Base-by-base conservation (phyloP, 441 rosid species). In the Euphorbia corollata region DNA sequence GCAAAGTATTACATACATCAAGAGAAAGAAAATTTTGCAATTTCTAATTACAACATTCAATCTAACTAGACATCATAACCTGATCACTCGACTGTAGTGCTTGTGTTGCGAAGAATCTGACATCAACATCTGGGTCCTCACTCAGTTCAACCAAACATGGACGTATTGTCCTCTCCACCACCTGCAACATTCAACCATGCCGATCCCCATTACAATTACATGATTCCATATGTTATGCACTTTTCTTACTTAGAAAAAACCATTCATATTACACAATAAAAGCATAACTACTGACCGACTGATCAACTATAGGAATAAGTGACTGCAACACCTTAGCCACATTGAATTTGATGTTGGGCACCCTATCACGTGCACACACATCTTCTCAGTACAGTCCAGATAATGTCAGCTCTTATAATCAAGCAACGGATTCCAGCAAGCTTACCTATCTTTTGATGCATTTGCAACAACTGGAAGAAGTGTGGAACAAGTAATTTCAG, bases 101-200 rank as follows among this genome's bases (percentile, higher is more conserved):
- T 87, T 86, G 87, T 61, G 72, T 80, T 12, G 94, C 91, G 59
- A 86, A 94, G 69, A 83, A 94, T 5, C 99, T 79, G 51, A 89
- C 99, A 75, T 89, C 96, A 27, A 88, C 98, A 62, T 94, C 99
- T 19, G 99, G 94, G 57, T 91, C 98, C 82, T 94, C 99, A 5
- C 84, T 84, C 32, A 94, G 85, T 73, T 91, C 97, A 18, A 86
- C 92, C 82, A 91, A 79, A 73, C 91, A 81, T 16, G 97, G 89
- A 24, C 87, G 83, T 51, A 94, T 86, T 39, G 80, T 83, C 67
- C 81, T 85, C 83, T 88, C 98, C 72, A 80, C 91, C 75, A 86
- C 90, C 99, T 91, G 77, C 69, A 69, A 59, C 36, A 53, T 71
- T 67, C 67, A 55, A 41, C 8, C 50, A 54, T 16, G 32, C 32